Base-by-base conservation (phyloP, 768 basidiomycete genomes). In the Auricularia sp. region DNA sequence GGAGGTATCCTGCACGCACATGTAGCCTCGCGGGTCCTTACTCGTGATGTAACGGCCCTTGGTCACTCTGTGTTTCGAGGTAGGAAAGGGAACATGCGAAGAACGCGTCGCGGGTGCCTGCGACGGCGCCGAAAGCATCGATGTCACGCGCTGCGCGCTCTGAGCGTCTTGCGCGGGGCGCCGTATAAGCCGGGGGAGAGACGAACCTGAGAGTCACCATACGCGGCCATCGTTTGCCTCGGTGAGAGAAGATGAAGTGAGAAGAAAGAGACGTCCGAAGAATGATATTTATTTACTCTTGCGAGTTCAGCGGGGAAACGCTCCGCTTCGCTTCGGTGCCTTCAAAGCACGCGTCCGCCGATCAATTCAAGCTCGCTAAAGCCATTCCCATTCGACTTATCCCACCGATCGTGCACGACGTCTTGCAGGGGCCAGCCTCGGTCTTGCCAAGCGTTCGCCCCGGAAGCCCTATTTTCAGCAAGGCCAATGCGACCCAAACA, bases 21-120 rank as follows among this genome's bases (percentile, higher is more conserved):
- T 92, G 76, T 93, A 94, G 16, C 91, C 91, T 70, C 91, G 79
- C 33, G 90, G 87, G 77, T 94, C 92, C 71, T 92, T 93, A 76
- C 87, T 89, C 35, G 91, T 94, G 73, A 93, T 94, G 75, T 93
- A 94, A 33, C 92, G 67, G 18, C 65, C 68, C 63, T 45, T 63
- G 33, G 56, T 14, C 56, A 59, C 34, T 59, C 29, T 59, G 56
- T 59, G 34, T 24, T 29, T 14, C 56, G 56, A 59, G 29, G 56
- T 59, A 6, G 47, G 47, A 18, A 51, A 51, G 47, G 47, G 47
- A 51, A 51, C 47, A 51, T 59, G 56, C 56, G 14, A 24, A n/a
- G 54, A n/a, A 14, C 29, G 24, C 34, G 56, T 35, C 56, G 56
- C 29, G 24, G 56, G 56, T 59, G 56, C 56, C 56, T 33, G 56